phyloP scores from a whole-genome alignment of 257 asterid species.

The Capsicum chinense region DNA sequence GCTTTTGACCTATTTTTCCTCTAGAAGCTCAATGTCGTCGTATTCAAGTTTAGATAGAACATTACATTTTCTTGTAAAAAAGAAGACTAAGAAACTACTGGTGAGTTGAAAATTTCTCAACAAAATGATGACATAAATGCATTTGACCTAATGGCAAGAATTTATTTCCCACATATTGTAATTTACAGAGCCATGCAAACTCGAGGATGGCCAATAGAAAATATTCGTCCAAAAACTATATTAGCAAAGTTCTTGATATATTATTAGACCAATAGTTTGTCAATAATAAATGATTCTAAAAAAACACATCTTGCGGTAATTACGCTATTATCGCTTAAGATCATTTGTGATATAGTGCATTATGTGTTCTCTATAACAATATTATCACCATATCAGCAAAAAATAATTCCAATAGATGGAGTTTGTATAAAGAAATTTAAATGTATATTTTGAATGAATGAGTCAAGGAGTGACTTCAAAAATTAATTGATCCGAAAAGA shows the following conservation, averaged over 20 bases:
- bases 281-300: too few relatives aligned
- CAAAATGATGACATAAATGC: neutral
- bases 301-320: too few relatives aligned
- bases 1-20: neutral
- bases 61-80: too few relatives aligned
- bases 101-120: neutral
- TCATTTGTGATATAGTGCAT: neutral
- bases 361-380: neutral
- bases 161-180: too few relatives aligned
- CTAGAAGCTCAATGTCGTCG: neutral
- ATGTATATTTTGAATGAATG: neutral
- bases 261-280: neutral
- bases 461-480: neutral
- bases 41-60: neutral
- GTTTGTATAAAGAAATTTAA: too few relatives aligned
- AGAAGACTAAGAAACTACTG: too few relatives aligned
- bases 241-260: too few relatives aligned
- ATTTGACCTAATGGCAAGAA: neutral
- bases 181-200: neutral
- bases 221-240: too few relatives aligned
- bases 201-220: neutral
- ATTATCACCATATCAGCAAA: too few relatives aligned
- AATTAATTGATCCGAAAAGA: constrained; percentile 7
- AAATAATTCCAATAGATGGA: too few relatives aligned
- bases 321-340: too few relatives aligned